These are phyloP conservation scores for Westerdykella aurantiaca DNA, from an alignment of 2,329 filamentous ascomycete genomes.

Conservation along the genomic window DNA sequence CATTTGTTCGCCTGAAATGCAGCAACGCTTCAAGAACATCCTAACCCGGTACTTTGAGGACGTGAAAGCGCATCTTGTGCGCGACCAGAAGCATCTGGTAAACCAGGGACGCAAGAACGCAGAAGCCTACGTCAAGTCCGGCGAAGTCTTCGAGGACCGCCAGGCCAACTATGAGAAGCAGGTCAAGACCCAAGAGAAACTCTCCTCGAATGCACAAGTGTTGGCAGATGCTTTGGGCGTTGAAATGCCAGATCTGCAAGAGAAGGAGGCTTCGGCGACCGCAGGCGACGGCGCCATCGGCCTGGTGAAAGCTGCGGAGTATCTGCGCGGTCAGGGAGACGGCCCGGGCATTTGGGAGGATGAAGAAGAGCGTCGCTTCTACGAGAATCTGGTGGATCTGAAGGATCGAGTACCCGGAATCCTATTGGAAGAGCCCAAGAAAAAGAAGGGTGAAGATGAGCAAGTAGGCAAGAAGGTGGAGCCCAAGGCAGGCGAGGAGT, in stretches of 20 bases:
- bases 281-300: constrained; percentile 74
- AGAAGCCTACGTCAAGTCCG: constrained; percentile 96
- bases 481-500: constrained; percentile 41
- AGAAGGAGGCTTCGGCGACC: constrained; percentile 65
- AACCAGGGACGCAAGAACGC: constrained; percentile 90
- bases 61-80: constrained; percentile 78
- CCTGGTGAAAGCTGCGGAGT: constrained; percentile 88
- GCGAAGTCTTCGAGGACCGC: constrained; percentile 95
- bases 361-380: constrained; percentile 94
- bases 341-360: constrained; percentile 97
- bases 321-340: constrained; percentile 81
- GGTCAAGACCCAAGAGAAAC: constrained; percentile 82
- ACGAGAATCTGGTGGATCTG: constrained; percentile 91
- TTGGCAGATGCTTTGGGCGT: constrained; percentile 80
- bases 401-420: constrained; percentile 95
- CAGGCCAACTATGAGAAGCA: constrained; percentile 95
- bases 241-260: constrained; percentile 90
- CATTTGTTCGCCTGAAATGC: constrained; percentile 68
- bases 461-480: constrained; percentile 68
- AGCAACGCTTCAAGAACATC: constrained; percentile 80
- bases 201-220: constrained; percentile 83
- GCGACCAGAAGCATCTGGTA: constrained; percentile 86
- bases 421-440: constrained; percentile 87
- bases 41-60: constrained; percentile 87
- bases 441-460: constrained; percentile 87